Conservation (phyloP, 1,139 yeast genomes). For the Pichia terricola region DNA sequence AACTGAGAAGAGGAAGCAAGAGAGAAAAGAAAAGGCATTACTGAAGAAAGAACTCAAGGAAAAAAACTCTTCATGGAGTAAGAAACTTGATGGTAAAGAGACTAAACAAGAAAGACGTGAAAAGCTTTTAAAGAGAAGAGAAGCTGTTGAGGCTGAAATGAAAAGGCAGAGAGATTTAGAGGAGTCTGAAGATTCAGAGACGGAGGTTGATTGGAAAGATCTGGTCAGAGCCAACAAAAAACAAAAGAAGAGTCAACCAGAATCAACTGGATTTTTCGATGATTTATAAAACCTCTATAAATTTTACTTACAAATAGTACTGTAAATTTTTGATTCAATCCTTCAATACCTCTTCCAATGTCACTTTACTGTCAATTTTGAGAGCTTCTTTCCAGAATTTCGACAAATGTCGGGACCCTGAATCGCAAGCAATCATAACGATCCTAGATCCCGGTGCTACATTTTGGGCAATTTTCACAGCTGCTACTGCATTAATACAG, state of each 20-base stretch:
- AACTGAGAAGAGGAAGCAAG: constrained; percentile 28
- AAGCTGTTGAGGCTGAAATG: constrained; percentile 50
- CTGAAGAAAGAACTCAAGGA: constrained; percentile 36
- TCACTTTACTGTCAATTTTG: constrained; percentile 15
- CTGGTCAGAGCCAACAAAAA: constrained; percentile 57
- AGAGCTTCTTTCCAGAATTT: constrained; percentile 80
- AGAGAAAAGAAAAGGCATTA: constrained; percentile 35
- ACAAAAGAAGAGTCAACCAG: constrained; percentile 32
- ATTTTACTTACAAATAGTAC: background rate
- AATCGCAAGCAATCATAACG: constrained; percentile 88
- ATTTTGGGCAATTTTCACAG: constrained; percentile 53
- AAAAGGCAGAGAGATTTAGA: constrained; percentile 31
- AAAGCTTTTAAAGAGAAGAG: constrained; percentile 52
- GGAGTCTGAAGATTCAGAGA: constrained; percentile 32
- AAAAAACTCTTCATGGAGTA: constrained; percentile 78
- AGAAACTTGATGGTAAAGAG: constrained; percentile 55
- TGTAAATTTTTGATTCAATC: background rate
- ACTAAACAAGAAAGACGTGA: constrained; percentile 53
- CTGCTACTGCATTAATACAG: constrained; percentile 90
- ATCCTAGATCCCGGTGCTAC: constrained; percentile 53
- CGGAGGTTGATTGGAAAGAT: constrained; percentile 81
- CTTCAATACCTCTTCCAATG: constrained; percentile 16
- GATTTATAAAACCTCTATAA: constrained; percentile 37
- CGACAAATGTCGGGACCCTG: constrained; percentile 81
- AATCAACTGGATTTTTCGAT: constrained; percentile 59